These are phyloP conservation scores for Mallotus japonicus DNA, from an alignment of 441 rosid genomes.

Conservation along the genomic window DNA sequence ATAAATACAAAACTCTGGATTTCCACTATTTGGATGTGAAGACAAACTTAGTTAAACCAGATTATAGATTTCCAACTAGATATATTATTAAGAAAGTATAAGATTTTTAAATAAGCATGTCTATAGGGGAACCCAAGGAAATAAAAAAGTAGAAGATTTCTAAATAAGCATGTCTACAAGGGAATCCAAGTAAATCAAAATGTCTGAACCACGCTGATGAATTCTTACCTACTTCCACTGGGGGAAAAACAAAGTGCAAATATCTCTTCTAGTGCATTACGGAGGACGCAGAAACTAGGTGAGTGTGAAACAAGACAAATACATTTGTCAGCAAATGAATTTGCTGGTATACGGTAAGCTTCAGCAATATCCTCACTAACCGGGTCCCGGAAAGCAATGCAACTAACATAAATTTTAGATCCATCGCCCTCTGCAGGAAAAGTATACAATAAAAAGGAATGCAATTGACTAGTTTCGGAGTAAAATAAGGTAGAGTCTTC, in stretches of 20 bases:
- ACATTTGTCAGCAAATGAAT: conserved; percentile 93
- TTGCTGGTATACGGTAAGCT: conserved; percentile 78
- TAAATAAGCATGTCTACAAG: not conserved
- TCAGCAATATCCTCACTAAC: conserved; percentile 93
- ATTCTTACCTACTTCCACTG: conserved; percentile 74
- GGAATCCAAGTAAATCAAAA: not conserved
- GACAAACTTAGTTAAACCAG: conserved; percentile 14
- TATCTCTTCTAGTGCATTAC: conserved; percentile 80
- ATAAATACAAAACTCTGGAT: conserved; percentile 19
- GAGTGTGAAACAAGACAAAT: conserved; percentile 90
- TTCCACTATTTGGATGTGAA: conserved; percentile 14
- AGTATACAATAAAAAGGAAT: not conserved
- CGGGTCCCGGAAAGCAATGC: conserved; percentile 93
- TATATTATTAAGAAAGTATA: not conserved
- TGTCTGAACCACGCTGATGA: conserved; percentile 1
- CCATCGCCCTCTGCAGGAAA: conserved; percentile 94
- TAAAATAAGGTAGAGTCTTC: not conserved
- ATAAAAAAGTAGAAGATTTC: not conserved
- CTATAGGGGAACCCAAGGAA: not conserved
- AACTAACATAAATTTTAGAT: conserved; percentile 88
- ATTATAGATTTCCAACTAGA: conserved; percentile 9
- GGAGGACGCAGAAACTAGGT: conserved; percentile 75
- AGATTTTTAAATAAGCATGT: not conserved
- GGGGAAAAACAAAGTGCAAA: conserved; percentile 85
- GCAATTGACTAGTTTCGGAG: conserved; percentile 1